Evolutionary conservation across 768 basidiomycete species (phyloP), one percentile per base, ranked within the genome.

Genomic region (Gelatoporia subvermispora): DNA sequence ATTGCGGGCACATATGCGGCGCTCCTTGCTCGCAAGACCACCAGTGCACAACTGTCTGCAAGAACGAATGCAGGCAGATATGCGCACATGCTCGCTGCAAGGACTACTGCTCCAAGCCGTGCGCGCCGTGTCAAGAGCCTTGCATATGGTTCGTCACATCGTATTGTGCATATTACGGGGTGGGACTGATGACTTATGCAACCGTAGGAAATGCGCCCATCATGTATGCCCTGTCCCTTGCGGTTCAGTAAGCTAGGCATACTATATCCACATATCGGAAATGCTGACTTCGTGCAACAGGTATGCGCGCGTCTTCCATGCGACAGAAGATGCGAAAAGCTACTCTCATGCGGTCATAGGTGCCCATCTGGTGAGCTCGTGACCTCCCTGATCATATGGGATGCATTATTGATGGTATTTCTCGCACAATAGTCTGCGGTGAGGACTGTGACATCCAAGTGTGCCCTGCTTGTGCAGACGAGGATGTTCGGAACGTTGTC

Each of bases 301-400:
- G 70, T 82, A 18, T 88, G 86, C 60, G 68, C 76, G 3, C 73
- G 84, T 3, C 60, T 84, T 1, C 85, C 85, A 2, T 86, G 85
- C 52, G 79, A 87, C 50, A 46, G 61, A 40, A 73, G 71, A 0
- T 88, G 85, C 48, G 53, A 63, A 13, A 68, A 68, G 11, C n/a
- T 45, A 0, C 69, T 88, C 10, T 2, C 35, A 5, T 88, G 85
- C 59, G 82, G 83, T 9, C 84, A 86, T 59, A 68, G 55, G 31
- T 88, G 86, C 53, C 81, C 83, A 15, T 86, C 84, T 31, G 76
- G 85, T 85, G 57, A 43, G 70, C 59, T 4, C 37, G 20, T 18
- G n/a, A n/a, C n/a, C n/a, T 21, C 7, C 20, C 18, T 39, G 8
- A n/a, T 18, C 9, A 24, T 15, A 13, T 11, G 8, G 17, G 25